These are phyloP conservation scores for Cladosporium sp. DNA, from an alignment of 2,329 filamentous ascomycete genomes.

Conservation along the genomic window DNA sequence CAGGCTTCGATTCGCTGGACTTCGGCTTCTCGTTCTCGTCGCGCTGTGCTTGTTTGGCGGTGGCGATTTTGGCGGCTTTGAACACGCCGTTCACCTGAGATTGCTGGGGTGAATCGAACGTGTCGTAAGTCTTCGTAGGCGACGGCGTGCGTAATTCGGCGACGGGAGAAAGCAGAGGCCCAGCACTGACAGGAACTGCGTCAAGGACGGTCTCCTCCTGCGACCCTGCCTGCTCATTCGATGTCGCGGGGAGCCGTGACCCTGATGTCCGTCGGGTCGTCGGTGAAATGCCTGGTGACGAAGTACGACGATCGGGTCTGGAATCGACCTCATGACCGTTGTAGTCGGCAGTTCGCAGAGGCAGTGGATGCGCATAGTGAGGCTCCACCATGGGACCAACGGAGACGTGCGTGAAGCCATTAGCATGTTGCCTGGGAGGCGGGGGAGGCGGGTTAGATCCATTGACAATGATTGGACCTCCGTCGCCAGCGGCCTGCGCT, in stretches of 20 bases:
- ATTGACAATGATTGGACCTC: slow-evolving; percentile 37
- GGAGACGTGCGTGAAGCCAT: slow-evolving; percentile 1
- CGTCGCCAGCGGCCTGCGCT: slow-evolving; percentile 9
- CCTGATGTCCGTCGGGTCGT: neutral
- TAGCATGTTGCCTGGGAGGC: neutral
- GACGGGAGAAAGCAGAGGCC: slow-evolving; percentile 60
- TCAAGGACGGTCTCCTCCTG: slow-evolving; percentile 10
- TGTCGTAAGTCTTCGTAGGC: slow-evolving; percentile 44
- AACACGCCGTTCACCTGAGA: slow-evolving; percentile 20
- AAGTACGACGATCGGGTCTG: neutral
- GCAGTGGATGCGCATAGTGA: slow-evolving; percentile 1
- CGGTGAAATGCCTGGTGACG: neutral
- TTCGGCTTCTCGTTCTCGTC: slow-evolving; percentile 17
- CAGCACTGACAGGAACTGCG: slow-evolving; percentile 9
- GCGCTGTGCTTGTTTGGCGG: slow-evolving; percentile 21
- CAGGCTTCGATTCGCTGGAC: slow-evolving; percentile 14
- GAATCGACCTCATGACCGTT: neutral
- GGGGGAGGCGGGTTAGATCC: slow-evolving; percentile 26
- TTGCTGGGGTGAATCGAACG: slow-evolving; percentile 14
- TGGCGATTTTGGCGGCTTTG: slow-evolving; percentile 24
- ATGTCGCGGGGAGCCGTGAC: neutral
- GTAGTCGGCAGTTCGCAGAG: slow-evolving; percentile 4
- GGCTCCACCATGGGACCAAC: neutral
- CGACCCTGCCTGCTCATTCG: neutral
- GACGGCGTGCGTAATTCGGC: slow-evolving; percentile 68